These are phyloP conservation scores for Pseudoneurospora amorphoporcata DNA, from an alignment of 495 filamentous ascomycete genomes.

Conservation along the genomic window DNA sequence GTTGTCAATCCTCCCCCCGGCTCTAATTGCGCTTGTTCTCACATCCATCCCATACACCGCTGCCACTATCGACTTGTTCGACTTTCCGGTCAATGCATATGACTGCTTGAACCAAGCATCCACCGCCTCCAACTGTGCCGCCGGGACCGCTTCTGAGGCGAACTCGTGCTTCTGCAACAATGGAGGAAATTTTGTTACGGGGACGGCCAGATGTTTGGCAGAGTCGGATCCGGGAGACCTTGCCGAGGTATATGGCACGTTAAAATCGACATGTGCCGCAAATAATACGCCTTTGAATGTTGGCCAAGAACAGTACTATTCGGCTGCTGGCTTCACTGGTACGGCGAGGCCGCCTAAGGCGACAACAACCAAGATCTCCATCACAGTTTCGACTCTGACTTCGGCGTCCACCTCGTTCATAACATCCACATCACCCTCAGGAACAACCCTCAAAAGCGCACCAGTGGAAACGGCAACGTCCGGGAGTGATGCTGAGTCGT, in stretches of 20 bases:
- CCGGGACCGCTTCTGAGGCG: slow-evolving; percentile 19
- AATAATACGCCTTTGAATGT: slow-evolving; percentile 22
- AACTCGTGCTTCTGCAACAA: slow-evolving; percentile 37
- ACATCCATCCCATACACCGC: slow-evolving; percentile 11
- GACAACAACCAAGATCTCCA: neutral
- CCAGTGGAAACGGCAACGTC: neutral
- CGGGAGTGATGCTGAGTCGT: neutral
- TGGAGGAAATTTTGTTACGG: slow-evolving; percentile 32
- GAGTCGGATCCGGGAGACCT: slow-evolving; percentile 19
- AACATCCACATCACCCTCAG: neutral
- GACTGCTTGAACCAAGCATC: slow-evolving; percentile 28
- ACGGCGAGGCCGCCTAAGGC: slow-evolving; percentile 4
- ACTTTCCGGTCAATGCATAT: slow-evolving; percentile 31
- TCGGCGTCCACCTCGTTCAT: neutral
- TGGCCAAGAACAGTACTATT: slow-evolving; percentile 22
- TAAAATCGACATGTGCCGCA: slow-evolving; percentile 19
- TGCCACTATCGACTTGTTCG: slow-evolving; percentile 28
- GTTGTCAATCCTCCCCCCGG: slow-evolving; percentile 7
- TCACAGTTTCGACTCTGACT: neutral
- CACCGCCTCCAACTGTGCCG: slow-evolving; percentile 20
- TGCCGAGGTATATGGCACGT: slow-evolving; percentile 23
- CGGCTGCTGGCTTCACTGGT: slow-evolving; percentile 15
- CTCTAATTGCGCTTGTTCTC: slow-evolving; percentile 23
- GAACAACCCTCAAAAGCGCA: neutral
- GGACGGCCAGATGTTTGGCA: slow-evolving; percentile 32